Percentiles rank a stretch among this genome's conserved stretches.
These are phyloP conservation scores for Penicillium angulare DNA, from an alignment of 495 filamentous ascomycete genomes.

Conservation along the genomic window DNA sequence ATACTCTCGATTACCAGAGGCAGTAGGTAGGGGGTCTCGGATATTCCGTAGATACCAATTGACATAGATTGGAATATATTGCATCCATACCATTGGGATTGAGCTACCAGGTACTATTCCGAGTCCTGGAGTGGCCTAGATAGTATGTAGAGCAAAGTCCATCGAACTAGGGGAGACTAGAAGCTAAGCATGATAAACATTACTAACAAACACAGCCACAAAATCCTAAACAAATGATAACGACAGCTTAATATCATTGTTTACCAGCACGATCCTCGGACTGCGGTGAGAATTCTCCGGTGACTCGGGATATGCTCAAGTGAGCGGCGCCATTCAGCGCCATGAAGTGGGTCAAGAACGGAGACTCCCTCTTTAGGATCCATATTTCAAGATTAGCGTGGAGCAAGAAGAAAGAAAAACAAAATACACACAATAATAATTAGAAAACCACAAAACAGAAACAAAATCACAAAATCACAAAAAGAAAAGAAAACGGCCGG, in stretches of 20 bases:
- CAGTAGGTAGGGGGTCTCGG: not conserved
- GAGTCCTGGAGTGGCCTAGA: no score
- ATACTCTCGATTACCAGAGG: not conserved
- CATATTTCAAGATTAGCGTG: slow-evolving; percentile 17
- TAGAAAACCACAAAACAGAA: not conserved
- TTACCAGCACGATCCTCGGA: not conserved
- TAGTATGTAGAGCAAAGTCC: no score
- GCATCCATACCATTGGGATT: no score
- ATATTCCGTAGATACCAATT: not conserved
- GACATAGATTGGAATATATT: not conserved
- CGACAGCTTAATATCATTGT: not conserved
- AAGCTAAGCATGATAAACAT: no score
- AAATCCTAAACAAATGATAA: no score
- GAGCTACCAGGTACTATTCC: no score
- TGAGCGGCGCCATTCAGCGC: slow-evolving; percentile 2
- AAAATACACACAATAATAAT: not conserved
- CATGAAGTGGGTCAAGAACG: slow-evolving; percentile 14
- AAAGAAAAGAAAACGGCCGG: not conserved
- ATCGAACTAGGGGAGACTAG: no score
- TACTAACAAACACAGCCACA: no score
- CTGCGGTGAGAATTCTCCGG: slow-evolving; percentile 12
- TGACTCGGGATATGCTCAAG: slow-evolving; percentile 3
- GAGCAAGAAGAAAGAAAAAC: slow-evolving; percentile 1
- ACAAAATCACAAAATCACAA: not conserved
- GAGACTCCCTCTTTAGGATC: slow-evolving; percentile 13